Conservation (phyloP, 2,329 filamentous ascomycete species). For the Pestalotiopsis fici region DNA sequence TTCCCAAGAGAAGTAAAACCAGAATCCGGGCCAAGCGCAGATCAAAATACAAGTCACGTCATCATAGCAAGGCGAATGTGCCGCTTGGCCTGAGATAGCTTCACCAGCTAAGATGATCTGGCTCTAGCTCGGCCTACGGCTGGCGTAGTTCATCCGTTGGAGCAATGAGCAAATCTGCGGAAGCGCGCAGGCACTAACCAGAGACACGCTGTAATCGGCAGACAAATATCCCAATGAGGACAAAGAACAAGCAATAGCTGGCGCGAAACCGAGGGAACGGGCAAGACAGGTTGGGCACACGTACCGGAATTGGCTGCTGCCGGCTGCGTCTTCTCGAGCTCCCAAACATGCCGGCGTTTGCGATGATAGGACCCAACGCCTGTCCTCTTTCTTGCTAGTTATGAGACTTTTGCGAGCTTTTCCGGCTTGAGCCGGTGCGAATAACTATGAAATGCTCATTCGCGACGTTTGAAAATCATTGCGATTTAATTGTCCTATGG, state of each 20-base stretch:
- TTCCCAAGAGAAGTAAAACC: not conserved
- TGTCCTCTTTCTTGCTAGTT: not conserved
- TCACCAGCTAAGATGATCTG: conserved; percentile 3
- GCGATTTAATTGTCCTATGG: not conserved
- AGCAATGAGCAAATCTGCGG: not conserved
- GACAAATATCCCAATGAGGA: not conserved
- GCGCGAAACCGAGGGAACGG: not conserved
- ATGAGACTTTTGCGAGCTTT: not conserved
- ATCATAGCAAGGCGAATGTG: conserved; percentile 10
- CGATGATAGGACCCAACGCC: not conserved
- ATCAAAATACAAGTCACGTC: conserved; percentile 13
- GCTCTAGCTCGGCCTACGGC: not conserved
- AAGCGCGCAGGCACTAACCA: conserved; percentile 1
- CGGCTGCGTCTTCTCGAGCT: conserved; percentile 48
- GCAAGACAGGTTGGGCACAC: not conserved
- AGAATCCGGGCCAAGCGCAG: not conserved
- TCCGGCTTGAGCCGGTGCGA: not conserved
- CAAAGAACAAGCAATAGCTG: not conserved
- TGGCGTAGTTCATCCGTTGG: not conserved
- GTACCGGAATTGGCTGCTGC: conserved; percentile 41
- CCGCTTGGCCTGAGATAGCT: conserved; percentile 14
- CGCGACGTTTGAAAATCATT: not conserved
- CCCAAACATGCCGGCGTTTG: conserved; percentile 46
- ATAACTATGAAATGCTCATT: conserved; percentile 3
- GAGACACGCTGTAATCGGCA: not conserved